These are phyloP conservation scores for Euphrasia confusa DNA, from an alignment of 257 asterid species.

Conservation along the genomic window DNA sequence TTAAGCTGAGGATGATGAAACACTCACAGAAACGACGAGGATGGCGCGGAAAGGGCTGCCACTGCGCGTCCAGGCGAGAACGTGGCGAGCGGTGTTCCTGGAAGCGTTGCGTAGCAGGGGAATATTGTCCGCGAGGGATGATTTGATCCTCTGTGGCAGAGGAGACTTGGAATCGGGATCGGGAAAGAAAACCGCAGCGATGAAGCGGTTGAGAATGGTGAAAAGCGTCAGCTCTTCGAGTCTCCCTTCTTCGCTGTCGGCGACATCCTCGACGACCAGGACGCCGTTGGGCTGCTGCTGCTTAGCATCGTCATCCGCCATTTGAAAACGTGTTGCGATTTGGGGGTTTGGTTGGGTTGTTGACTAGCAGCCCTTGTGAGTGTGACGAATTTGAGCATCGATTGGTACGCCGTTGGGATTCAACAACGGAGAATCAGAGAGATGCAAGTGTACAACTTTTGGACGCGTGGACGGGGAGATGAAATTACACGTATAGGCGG, in stretches of 20 bases:
- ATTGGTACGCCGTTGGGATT: too few relatives aligned
- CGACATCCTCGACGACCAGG: constrained; percentile 19
- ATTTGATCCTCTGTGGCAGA: constrained; percentile 43
- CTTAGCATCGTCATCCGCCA: constrained; percentile 39
- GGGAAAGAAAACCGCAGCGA: constrained; percentile 48
- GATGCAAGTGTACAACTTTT: too few relatives aligned
- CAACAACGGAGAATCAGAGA: too few relatives aligned
- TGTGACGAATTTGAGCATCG: too few relatives aligned
- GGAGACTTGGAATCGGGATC: constrained; percentile 34
- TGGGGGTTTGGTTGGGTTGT: too few relatives aligned
- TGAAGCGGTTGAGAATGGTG: constrained; percentile 44
- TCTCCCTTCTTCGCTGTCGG: constrained; percentile 17
- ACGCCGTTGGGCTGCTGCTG: constrained; percentile 28
- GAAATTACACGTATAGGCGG: too few relatives aligned
- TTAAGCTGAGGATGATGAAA: background rate
- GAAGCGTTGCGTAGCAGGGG: constrained; percentile 68
- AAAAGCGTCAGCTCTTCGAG: constrained; percentile 37
- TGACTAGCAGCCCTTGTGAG: too few relatives aligned
- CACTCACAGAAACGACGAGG: constrained; percentile 67
- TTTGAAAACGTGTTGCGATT: background rate
- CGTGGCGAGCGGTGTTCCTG: constrained; percentile 42
- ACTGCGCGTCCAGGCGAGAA: constrained; percentile 65
- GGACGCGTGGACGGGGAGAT: too few relatives aligned
- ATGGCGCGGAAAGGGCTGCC: constrained; percentile 70
- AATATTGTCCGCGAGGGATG: constrained; percentile 41